phyloP scores from a whole-genome alignment of 208 protist genomes.

The Phytomonas sp. region DNA sequence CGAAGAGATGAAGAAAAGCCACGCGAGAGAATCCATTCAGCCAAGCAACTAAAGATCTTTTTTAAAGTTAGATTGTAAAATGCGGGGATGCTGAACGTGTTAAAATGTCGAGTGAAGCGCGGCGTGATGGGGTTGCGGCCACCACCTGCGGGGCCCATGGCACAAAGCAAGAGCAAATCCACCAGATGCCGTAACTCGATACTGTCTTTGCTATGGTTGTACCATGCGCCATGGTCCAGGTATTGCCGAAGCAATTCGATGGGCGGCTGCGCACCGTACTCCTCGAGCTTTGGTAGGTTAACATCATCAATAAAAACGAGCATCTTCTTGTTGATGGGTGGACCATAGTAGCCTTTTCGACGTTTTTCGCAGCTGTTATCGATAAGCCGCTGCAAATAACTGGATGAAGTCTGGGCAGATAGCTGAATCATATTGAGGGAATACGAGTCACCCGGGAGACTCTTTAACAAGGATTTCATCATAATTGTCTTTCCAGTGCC shows the following conservation, averaged over 20 bases:
- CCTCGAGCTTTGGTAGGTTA: constrained; percentile 94
- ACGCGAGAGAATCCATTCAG: constrained; percentile 87
- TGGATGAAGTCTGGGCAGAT: constrained; percentile 91
- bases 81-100: constrained; percentile 83
- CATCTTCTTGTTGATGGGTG: constrained; percentile 92
- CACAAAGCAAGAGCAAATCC: constrained; percentile 88
- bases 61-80: constrained; percentile 87
- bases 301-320: constrained; percentile 95
- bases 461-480: constrained; percentile 85
- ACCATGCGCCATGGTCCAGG: constrained; percentile 95
- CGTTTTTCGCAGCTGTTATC: constrained; percentile 92
- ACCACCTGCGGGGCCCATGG: constrained; percentile 94
- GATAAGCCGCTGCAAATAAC: constrained; percentile 91
- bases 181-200: constrained; percentile 85
- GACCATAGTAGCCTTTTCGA: constrained; percentile 93
- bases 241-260: constrained; percentile 96
- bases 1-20: constrained; percentile 56
- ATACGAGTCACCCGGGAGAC: constrained; percentile 76
- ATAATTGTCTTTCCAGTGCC: constrained; percentile 95
- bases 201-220: constrained; percentile 90
- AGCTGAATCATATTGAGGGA: constrained; percentile 91
- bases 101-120: constrained; percentile 95
- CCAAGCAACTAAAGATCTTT: constrained; percentile 90
- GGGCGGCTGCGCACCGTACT: constrained; percentile 95
- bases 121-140: constrained; percentile 92